Evolutionary conservation across 495 filamentous ascomycete genomes (phyloP).

Genomic region (Penicillium chermesinum): DNA sequence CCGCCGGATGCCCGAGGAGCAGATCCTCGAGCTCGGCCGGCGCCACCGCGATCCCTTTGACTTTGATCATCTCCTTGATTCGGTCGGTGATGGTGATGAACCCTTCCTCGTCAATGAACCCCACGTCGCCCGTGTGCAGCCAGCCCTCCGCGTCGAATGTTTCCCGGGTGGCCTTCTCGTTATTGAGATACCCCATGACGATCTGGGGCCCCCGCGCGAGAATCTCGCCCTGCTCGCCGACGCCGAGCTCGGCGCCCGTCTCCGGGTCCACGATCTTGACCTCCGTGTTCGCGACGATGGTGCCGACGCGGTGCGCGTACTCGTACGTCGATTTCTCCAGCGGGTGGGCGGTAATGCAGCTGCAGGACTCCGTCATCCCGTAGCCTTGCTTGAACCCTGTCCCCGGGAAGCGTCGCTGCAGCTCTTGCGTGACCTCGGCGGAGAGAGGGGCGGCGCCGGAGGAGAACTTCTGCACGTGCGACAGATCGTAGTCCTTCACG

Average conservation of each 20-base stretch:
- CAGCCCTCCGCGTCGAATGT: slow-evolving; percentile 58
- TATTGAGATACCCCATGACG: slow-evolving; percentile 55
- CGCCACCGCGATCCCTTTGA: slow-evolving; percentile 65
- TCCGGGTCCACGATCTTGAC: slow-evolving; percentile 56
- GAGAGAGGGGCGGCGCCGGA: slow-evolving; percentile 61
- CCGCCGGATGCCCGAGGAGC: slow-evolving; percentile 50
- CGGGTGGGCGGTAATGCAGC: slow-evolving; percentile 57
- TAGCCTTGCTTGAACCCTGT: slow-evolving; percentile 66
- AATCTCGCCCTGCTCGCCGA: slow-evolving; percentile 57
- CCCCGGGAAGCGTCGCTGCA: slow-evolving; percentile 52
- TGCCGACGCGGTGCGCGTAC: slow-evolving; percentile 54
- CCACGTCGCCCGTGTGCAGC: slow-evolving; percentile 66
- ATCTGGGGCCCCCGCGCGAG: slow-evolving; percentile 51
- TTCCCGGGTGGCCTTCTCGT: slow-evolving; percentile 50
- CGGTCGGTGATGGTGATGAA: slow-evolving; percentile 61
- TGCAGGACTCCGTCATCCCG: slow-evolving; percentile 65
- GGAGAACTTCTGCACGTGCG: slow-evolving; percentile 46
- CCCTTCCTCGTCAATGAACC: slow-evolving; percentile 47
- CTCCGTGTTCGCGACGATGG: slow-evolving; percentile 52
- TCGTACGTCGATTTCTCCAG: slow-evolving; percentile 49
- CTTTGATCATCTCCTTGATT: slow-evolving; percentile 74
- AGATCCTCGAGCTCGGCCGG: slow-evolving; percentile 66
- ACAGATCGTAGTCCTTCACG: slow-evolving; percentile 57
- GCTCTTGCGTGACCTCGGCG: slow-evolving; percentile 55
- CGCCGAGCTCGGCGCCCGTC: slow-evolving; percentile 36